phyloP scores from a whole-genome alignment of 371 early-diverging fungal species.

The Mucor irregularis region DNA sequence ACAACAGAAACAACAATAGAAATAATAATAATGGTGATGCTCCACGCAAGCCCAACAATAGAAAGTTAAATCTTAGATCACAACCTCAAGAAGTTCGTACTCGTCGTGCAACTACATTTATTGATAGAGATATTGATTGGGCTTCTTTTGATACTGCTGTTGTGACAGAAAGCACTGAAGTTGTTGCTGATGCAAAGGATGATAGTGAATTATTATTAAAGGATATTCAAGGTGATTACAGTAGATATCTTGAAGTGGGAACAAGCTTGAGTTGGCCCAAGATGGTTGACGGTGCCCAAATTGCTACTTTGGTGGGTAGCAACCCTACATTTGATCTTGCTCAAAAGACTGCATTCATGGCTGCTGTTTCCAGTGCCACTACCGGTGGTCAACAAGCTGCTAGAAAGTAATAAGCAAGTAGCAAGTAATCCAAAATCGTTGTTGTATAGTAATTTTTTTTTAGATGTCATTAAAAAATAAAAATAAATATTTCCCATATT shows the following conservation, averaged over 20 bases:
- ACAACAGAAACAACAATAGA: slow-evolving; percentile 6
- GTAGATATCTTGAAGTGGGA: slow-evolving; percentile 28
- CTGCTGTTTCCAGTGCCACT: slow-evolving; percentile 34
- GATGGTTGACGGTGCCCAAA: slow-evolving; percentile 11
- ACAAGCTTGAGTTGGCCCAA: slow-evolving; percentile 23
- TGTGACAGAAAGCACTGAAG: background rate
- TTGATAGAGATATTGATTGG: slow-evolving; percentile 51
- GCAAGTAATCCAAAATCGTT: no score
- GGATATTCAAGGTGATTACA: slow-evolving; percentile 38
- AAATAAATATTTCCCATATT: background rate
- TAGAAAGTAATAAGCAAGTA: slow-evolving; percentile 18
- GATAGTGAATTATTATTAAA: slow-evolving; percentile 12
- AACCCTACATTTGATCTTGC: slow-evolving; percentile 40
- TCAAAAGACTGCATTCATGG: slow-evolving; percentile 40
- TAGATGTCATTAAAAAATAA: background rate
- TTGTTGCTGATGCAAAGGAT: slow-evolving; percentile 11
- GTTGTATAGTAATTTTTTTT: background rate
- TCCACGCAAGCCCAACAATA: background rate
- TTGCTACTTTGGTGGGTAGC: slow-evolving; percentile 33
- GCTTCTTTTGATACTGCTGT: slow-evolving; percentile 20
- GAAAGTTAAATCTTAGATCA: slow-evolving; percentile 1
- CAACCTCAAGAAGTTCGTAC: slow-evolving; percentile 24
- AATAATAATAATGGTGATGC: slow-evolving; percentile 2
- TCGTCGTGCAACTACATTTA: slow-evolving; percentile 41
- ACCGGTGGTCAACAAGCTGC: slow-evolving; percentile 12